Percentiles rank a stretch among this genome's conserved stretches.
Evolutionary conservation across 2,329 filamentous ascomycete species (phyloP).

Genomic region (Aspergillus ruber): DNA sequence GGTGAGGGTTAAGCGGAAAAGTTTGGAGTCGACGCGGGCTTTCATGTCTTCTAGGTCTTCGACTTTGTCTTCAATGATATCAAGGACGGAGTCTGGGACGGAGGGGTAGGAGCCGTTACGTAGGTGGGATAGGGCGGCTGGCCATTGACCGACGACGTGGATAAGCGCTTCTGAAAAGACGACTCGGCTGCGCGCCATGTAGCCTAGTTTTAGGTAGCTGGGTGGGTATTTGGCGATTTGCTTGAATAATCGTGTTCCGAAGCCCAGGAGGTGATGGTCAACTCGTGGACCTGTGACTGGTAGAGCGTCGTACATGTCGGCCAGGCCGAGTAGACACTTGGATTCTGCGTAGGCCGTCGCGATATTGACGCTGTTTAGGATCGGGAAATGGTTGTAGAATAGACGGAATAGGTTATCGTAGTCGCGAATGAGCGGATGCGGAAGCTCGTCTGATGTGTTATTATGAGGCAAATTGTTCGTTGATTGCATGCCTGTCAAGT

Average conservation of each 20-base stretch:
- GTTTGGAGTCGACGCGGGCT: conserved; percentile 67
- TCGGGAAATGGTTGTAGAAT: conserved; percentile 87
- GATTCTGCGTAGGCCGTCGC: conserved; percentile 89
- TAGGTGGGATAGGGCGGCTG: conserved; percentile 68
- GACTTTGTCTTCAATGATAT: conserved; percentile 90
- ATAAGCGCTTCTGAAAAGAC: conserved; percentile 84
- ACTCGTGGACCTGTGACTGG: conserved; percentile 81
- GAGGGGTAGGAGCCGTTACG: conserved; percentile 47
- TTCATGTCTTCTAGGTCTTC: conserved; percentile 84
- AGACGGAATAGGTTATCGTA: conserved; percentile 94
- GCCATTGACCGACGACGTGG: conserved; percentile 94
- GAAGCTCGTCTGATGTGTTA: conserved; percentile 53
- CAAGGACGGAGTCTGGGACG: conserved; percentile 70
- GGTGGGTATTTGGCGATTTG: conserved; percentile 96
- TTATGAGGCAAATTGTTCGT: conserved; percentile 46
- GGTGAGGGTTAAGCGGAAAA: conserved; percentile 74
- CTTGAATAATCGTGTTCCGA: conserved; percentile 85
- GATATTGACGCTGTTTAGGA: conserved; percentile 79
- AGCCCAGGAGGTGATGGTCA: conserved; percentile 88
- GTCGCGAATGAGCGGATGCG: conserved; percentile 73
- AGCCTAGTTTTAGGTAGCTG: conserved; percentile 83
- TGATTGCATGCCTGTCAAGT: conserved; percentile 56
- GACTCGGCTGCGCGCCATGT: conserved; percentile 73
- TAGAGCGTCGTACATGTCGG: conserved; percentile 92
- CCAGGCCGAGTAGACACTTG: conserved; percentile 78